Percentiles rank a stretch among this genome's conserved stretches.
Conservation (phyloP, 2,329 filamentous ascomycete genomes). For the Aspergillus calidoustus region DNA sequence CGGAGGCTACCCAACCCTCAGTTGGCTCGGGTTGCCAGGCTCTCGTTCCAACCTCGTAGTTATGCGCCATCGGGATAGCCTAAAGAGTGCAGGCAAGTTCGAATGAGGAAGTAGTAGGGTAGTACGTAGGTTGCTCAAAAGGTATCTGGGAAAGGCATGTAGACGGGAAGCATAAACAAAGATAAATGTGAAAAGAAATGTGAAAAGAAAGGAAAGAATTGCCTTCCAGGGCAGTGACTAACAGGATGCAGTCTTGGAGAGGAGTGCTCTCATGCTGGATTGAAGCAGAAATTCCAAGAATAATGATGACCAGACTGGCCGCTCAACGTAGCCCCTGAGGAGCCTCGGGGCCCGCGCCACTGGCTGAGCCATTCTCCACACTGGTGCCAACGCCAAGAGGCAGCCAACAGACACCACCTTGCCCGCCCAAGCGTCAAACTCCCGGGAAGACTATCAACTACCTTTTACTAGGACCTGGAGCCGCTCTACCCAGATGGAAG, state of each 20-base stretch:
- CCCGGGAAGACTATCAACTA: background rate
- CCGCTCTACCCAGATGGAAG: no score
- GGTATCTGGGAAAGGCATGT: conserved; percentile 29
- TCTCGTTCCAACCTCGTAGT: conserved; percentile 93
- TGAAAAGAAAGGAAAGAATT: conserved; percentile 16
- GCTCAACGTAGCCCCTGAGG: conserved; percentile 38
- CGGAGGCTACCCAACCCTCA: conserved; percentile 96
- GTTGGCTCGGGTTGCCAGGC: conserved; percentile 97
- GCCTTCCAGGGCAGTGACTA: conserved; percentile 10
- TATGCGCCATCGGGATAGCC: conserved; percentile 70
- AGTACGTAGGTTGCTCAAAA: conserved; percentile 23
- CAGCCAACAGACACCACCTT: background rate
- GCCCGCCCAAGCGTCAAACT: background rate
- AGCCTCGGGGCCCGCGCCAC: conserved; percentile 29
- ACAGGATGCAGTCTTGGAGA: conserved; percentile 12
- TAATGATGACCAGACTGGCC: conserved; percentile 34
- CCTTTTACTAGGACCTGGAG: no score
- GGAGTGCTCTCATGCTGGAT: conserved; percentile 21
- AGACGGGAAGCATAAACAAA: conserved; percentile 27
- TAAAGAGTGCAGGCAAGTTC: conserved; percentile 15
- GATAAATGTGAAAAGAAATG: conserved; percentile 8
- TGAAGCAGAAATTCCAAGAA: conserved; percentile 25
- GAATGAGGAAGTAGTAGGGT: conserved; percentile 20
- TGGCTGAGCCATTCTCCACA: conserved; percentile 28
- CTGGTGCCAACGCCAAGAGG: conserved; percentile 23